Evolutionary conservation across 257 asterid genomes (phyloP), one percentile per base, ranked within the genome.

Genomic region (Scutellaria barbata): DNA sequence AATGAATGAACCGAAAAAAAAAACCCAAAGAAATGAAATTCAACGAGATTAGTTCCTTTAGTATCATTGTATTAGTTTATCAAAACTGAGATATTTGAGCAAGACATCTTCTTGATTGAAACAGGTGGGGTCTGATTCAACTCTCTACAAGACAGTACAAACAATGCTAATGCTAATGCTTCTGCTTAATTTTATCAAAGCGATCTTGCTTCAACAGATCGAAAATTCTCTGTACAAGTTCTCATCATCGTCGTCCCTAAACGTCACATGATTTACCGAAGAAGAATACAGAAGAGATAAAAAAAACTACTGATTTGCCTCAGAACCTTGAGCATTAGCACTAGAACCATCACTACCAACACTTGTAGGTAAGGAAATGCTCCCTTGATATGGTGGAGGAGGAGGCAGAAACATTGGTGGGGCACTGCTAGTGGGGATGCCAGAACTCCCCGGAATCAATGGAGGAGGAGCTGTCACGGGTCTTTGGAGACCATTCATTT

Each of bases 401-500:
- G 88, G 95, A 5, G 88, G 95, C 47, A 81, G 83, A 63, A 86
- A 86, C 96, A 85, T 76, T 56, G 69, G 80, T 13, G 83, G 87
- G 48, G 69, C 73, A 25, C 83, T 83, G 20, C 82, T 76, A 0
- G 86, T 9, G 41, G 92, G 86, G 67, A 69, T 76, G 76, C 90
- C 89, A 4, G 55, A 82, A 68, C 90, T 84, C 68, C 93, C 93
- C 0, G 93, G 88, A 75, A 74, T 61, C 73, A 74, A 12, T 63
- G 89, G 85, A n/a, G 89, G 89, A 35, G 90, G 88, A 17, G 81
- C 80, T 5, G 76, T 75, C 17, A 70, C 14, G 1, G 95, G 95
- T 78, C 95, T 84, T 66, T 82, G 98, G 43, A 82, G 81, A 39
- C 92, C 89, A 43, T 89, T 91, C 76, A 83, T 68, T 70, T 90